Base-by-base conservation (phyloP, 2,329 filamentous ascomycete genomes). In the Fusarium decemcellulare region DNA sequence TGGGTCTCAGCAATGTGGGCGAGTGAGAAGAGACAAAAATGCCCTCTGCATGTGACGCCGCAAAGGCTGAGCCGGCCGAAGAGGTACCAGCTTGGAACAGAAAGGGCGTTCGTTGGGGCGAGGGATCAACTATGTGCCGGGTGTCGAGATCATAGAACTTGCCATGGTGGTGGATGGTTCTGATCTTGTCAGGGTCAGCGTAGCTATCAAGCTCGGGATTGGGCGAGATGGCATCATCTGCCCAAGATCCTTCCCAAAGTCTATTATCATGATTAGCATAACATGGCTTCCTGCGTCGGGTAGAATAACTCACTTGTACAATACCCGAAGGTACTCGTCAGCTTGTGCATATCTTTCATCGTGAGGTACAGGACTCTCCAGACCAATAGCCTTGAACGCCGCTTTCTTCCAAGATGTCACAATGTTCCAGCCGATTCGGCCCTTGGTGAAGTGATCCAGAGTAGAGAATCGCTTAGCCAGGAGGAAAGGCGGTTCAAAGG, bases 341-440 rank as follows among this genome's bases (percentile, higher is more conserved):
- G 88, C 89, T 69, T 89, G 86, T 0, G 79, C 81, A 65, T 91
- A 91, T 29, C 88, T 82, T 72, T 90, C 84, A 43, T 91, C 89
- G 67, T 91, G 89, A 59, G 88, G 85, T 34, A 88, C 86, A 0
- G 86, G 85, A 5, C 77, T 85, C 12, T 89, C 85, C 2, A 90
- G 73, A 0, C 88, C 88, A 58, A 91, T 89, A 1, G 87, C 88
- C 71, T 90, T 89, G 76, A 89, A 89, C 0, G 88, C 88, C 0
- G 86, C 83, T 71, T 90, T 90, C 74, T 73, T 73, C 70, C 70
- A 73, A 0, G 66, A 71, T 0, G 89, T 91, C 1, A 92, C 90
- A 18, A 92, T 90, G 65, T 92, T 92, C 90, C 89, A 91, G 0
- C 87, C 89, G 36, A 91, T 83, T 0, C 89, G 81, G 0, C 89